phyloP scores from a whole-genome alignment of 495 filamentous ascomycete genomes.

The Copromyces sp. region DNA sequence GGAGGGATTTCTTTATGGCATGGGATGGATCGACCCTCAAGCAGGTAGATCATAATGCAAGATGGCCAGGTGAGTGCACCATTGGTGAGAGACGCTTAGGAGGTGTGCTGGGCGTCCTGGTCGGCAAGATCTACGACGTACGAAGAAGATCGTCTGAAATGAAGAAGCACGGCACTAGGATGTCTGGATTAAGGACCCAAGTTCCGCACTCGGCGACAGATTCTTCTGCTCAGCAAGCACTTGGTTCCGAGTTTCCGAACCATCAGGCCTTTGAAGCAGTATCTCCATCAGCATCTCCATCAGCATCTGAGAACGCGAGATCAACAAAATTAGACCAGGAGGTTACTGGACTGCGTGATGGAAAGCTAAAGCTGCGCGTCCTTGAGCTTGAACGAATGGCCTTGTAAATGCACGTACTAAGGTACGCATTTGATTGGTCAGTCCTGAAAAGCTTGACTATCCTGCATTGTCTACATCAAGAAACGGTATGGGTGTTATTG shows the following conservation, averaged over 20 bases:
- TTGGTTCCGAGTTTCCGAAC: background rate
- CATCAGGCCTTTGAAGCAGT: background rate
- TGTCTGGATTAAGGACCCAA: background rate
- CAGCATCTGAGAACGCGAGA: background rate
- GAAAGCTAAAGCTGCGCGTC: conserved; percentile 58
- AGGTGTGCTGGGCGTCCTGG: conserved; percentile 64
- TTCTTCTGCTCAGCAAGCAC: background rate
- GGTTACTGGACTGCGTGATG: conserved; percentile 20
- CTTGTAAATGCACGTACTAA: conserved; percentile 57
- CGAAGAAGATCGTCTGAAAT: conserved; percentile 12
- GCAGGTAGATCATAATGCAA: conserved; percentile 46
- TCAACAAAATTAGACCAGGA: conserved; percentile 7
- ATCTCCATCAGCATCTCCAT: background rate
- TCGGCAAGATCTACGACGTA: conserved; percentile 56
- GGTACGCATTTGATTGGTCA: conserved; percentile 71
- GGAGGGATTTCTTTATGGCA: conserved; percentile 48
- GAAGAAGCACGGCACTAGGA: background rate
- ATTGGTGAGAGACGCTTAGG: conserved; percentile 44
- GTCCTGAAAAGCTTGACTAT: conserved; percentile 69
- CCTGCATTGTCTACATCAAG: conserved; percentile 67
- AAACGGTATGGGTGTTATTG: conserved; percentile 72
- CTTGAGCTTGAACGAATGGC: conserved; percentile 79
- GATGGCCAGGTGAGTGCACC: conserved; percentile 40
- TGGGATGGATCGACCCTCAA: conserved; percentile 49
- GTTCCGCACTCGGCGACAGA: background rate